A percentile compares a stretch with the other conserved stretches of the same genome.
phyloP scores from a whole-genome alignment of 176 grass and related monocot species.

The Cenchrus americanus region DNA sequence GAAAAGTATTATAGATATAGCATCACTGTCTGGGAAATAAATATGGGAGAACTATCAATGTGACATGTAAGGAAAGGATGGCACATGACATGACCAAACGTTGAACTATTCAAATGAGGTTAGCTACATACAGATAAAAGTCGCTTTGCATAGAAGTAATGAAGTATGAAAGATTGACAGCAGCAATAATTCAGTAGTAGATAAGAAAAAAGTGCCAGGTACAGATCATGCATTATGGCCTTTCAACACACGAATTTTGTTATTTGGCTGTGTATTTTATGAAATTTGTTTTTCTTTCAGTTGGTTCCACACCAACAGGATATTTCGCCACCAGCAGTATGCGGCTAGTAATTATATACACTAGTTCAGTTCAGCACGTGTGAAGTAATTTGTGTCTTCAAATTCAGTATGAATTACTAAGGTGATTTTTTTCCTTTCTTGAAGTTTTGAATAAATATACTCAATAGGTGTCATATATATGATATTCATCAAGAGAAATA shows the following conservation, averaged over 20 bases:
- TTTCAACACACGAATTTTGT: not conserved
- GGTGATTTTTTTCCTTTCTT: not conserved
- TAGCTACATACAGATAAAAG: not conserved
- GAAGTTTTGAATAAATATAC: not conserved
- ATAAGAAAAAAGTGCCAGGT: not conserved
- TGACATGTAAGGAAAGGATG: not conserved
- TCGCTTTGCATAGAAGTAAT: not conserved
- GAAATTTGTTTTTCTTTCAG: not conserved
- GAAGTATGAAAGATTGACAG: not conserved
- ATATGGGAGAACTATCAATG: not conserved
- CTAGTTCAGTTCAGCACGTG: not conserved
- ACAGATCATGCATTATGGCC: not conserved
- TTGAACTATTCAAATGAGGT: not conserved
- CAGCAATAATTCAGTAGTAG: not conserved
- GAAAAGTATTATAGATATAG: not conserved
- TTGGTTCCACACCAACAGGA: not conserved
- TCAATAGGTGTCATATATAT: not conserved
- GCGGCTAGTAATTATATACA: not conserved
- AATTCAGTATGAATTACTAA: not conserved
- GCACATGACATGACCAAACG: not conserved
- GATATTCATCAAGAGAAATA: not conserved
- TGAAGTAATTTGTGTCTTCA: not conserved
- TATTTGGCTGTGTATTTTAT: not conserved
- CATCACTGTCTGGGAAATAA: not conserved
- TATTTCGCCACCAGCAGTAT: not conserved